Base-by-base conservation (phyloP, 2,329 filamentous ascomycete species). In the Plectosphaerella sp. region DNA sequence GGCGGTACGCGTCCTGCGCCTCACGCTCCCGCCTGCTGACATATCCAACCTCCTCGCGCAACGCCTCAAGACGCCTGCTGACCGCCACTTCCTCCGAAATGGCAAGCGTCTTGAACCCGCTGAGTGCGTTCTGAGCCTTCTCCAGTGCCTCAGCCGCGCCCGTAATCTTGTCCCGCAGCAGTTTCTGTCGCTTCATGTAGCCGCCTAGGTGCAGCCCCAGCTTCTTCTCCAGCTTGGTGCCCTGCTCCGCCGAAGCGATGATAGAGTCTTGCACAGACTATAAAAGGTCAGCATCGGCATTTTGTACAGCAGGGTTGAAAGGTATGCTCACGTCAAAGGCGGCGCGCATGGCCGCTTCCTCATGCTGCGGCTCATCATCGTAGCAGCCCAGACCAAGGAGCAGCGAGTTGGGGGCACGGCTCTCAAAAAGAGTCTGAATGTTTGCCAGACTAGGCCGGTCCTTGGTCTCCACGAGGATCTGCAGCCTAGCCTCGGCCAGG, bases 171-270 rank as follows among this genome's bases (percentile, higher is more conserved):
- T 85, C 80, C 20, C 84, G 82, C 24, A 99, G 79, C 60, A 83
- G 85, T 68, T 91, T 91, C 35, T 90, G 85, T 33, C 94, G 87
- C 60, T 91, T 86, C 67, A 92, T 86, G 71, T 99, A 99, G 14
- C 94, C 94, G 22, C 92, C 92, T 3, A 96, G 83, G 62, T 94
- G 87, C 50, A 96, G 77, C 0, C 79, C 78, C n/a, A 99, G 81
- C 71, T 94, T 97, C 80, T 96, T 96, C 71, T 97, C 92, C 1
- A 96, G 75, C 69, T 93, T 95, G 65, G 91, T 90, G 50, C 89
- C 89, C 52, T 86, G 81, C 60, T 93, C 86, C 3, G 92, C 94
- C 0, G 85, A 84, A 3, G 80, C 74, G 60, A 89, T 79, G 56
- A 96, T 88, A 8, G 80, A 77, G 46, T 89, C 82, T 69, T 94